phyloP scores from a whole-genome alignment of 495 filamentous ascomycete genomes.

The Parathielavia appendiculata region DNA sequence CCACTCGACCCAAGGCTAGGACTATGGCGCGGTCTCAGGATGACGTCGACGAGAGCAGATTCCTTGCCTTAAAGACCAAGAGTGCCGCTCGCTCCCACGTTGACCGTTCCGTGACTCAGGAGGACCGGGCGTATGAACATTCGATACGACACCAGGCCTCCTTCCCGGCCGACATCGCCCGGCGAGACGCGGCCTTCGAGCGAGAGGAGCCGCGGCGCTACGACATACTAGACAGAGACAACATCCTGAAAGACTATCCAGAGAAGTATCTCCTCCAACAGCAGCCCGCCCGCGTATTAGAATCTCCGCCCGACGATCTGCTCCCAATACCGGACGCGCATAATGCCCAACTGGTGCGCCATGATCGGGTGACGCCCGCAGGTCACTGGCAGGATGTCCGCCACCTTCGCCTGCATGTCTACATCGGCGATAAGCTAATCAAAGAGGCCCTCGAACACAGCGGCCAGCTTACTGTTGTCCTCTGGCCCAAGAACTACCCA shows the following conservation, averaged over 20 bases:
- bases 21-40: neutral
- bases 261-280: slow-evolving; percentile 31
- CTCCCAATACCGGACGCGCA: slow-evolving; percentile 54
- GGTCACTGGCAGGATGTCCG: slow-evolving; percentile 94
- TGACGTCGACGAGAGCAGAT: slow-evolving; percentile 14
- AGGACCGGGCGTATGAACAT: slow-evolving; percentile 9
- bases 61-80: slow-evolving; percentile 16
- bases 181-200: slow-evolving; percentile 16
- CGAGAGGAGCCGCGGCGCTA: slow-evolving; percentile 12
- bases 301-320: slow-evolving; percentile 35
- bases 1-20: too few species aligned
- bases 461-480: slow-evolving; percentile 71
- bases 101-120: slow-evolving; percentile 11
- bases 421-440: slow-evolving; percentile 8
- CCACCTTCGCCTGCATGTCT: slow-evolving; percentile 56
- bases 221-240: slow-evolving; percentile 31
- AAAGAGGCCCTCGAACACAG: slow-evolving; percentile 31
- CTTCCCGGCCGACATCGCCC: slow-evolving; percentile 10
- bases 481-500: slow-evolving; percentile 83
- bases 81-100: slow-evolving; percentile 22
- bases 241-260: slow-evolving; percentile 33
- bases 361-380: slow-evolving; percentile 66
- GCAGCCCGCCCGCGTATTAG: slow-evolving; percentile 2
- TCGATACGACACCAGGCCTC: slow-evolving; percentile 5
- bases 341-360: slow-evolving; percentile 44